A percentile compares a stretch with the other conserved stretches of the same genome.
These are phyloP conservation scores for Hemisphaericaspora subhashii DNA, from an alignment of 1,139 yeast species.

Conservation along the genomic window DNA sequence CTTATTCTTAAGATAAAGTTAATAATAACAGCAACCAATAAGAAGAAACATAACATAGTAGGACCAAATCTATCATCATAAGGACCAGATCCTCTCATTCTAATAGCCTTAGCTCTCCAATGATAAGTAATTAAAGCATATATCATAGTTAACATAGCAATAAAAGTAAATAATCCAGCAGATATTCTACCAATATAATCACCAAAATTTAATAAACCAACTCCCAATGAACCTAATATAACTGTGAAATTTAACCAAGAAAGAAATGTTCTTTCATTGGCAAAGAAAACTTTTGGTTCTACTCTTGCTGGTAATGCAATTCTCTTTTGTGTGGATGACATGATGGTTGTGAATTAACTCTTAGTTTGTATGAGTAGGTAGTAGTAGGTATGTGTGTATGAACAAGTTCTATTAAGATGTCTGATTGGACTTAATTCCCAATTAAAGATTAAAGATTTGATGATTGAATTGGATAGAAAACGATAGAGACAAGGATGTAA, in stretches of 20 bases:
- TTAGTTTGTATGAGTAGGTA: not conserved
- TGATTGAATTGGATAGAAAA: too few species aligned
- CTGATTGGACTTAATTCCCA: too few species aligned
- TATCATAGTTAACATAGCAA: conserved; percentile 96
- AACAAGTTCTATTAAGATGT: too few species aligned
- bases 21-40: conserved; percentile 87
- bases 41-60: conserved; percentile 93
- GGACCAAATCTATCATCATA: conserved; percentile 99
- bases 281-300: conserved; percentile 97
- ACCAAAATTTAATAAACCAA: conserved; percentile 94
- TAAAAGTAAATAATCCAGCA: conserved; percentile 90
- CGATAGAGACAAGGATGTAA: too few species aligned
- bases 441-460: too few species aligned
- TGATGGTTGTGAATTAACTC: too few species aligned
- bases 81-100: conserved; percentile 97
- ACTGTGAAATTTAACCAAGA: conserved; percentile 99
- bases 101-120: conserved; percentile 99
- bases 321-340: conserved; percentile 56
- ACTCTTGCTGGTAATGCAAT: conserved; percentile 97
- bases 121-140: conserved; percentile 95
- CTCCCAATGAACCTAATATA: conserved; percentile 93
- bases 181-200: conserved; percentile 89
- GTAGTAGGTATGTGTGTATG: too few species aligned
- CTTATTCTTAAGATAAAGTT: conserved; percentile 85
- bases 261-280: conserved; percentile 96